Evolutionary conservation across 257 asterid genomes (phyloP), one percentile per base, ranked within the genome.

Genomic region (Capsicum chinense): DNA sequence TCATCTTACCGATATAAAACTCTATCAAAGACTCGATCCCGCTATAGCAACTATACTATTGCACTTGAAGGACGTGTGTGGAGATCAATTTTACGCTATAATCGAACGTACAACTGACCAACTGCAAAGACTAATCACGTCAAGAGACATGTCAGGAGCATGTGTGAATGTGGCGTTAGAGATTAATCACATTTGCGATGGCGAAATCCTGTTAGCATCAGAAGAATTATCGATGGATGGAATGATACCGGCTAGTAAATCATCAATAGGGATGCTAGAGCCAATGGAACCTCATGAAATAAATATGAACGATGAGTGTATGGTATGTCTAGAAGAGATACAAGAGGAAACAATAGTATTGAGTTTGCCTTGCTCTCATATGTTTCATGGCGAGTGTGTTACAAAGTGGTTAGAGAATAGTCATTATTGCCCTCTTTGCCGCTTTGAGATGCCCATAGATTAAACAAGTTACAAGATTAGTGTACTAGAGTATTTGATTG

Each of bases 351-450:
- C 6, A 12, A 3, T 11, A 7, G 52, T 44, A 13, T 8, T 52
- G 12, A 5, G 60, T 16, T 56, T 83, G 79, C 86, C 88, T 5
- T 86, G 88, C 33, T 50, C 13, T 1, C 88, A 86, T 67, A 26
- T 67, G 54, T 86, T 83, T 58, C 88, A 86, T 54, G 63, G 59
- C 1, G 11, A 52, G 0, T 86, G 88, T 76, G 58, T 86, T 42
- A 9, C 11, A 0, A 48, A 44, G 10, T 86, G 88, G 88, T 48
- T 83, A 2, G 17, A 17, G 26, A 59, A 6, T 9, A 83, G 82
- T 16, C 86, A 69, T 13, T 69, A 1, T 11, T 86, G 88, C 69
- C 88, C 88, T 6, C 63, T 79, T 11, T 86, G 86, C 21, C 84
- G 86, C 1, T 67, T 21, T 5, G 48, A 81, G 68, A 59, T 56